phyloP scores from a whole-genome alignment of 2,329 filamentous ascomycete species.

The Colletotrichum cereale region DNA sequence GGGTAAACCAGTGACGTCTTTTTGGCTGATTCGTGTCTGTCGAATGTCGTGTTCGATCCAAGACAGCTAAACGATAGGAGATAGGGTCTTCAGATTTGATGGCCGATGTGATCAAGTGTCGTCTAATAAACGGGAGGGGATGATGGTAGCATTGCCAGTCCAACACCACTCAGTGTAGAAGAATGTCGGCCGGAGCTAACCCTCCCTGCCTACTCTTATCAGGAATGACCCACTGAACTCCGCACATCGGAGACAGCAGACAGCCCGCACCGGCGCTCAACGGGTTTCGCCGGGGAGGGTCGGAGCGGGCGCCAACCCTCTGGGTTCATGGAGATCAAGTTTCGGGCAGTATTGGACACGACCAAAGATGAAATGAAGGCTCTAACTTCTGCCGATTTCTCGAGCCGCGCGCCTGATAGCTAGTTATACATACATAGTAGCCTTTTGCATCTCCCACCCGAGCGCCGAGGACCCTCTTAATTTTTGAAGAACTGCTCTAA shows the following conservation, averaged over 20 bases:
- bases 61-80: background rate
- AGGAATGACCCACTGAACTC: constrained; percentile 24
- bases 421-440: no score
- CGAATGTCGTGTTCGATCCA: background rate
- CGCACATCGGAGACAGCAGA: constrained; percentile 12
- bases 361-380: no score
- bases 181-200: background rate
- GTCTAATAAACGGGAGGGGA: background rate
- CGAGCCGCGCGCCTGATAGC: no score
- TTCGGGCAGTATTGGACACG: no score
- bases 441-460: no score
- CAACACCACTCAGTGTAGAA: background rate
- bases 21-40: background rate
- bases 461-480: no score
- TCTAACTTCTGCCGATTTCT: no score
- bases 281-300: background rate
- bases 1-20: background rate
- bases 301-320: no score
- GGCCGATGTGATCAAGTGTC: background rate
- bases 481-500: no score
- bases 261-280: background rate
- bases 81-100: background rate
- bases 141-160: background rate
- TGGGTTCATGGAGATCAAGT: no score
- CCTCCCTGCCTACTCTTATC: background rate